Base-by-base conservation (phyloP, 2,329 filamentous ascomycete species). In the Magnaporthiopsis rhizophila region DNA sequence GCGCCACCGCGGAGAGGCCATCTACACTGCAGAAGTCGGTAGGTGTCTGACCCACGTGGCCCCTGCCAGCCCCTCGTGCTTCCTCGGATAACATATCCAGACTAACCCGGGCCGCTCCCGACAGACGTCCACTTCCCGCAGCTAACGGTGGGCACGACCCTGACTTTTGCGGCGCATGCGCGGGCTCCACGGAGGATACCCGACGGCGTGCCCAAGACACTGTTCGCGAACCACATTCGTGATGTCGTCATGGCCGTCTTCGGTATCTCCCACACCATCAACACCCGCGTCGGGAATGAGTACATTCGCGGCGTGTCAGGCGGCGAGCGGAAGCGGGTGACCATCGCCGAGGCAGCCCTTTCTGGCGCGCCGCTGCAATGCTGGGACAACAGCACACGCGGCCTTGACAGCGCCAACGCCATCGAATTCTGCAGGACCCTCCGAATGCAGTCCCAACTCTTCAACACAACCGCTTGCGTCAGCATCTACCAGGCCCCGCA, bases 1-100 rank as follows among this genome's bases (percentile, higher is more conserved):
- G 13, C 80, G 84, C 67, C 92, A 94, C 77, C 87, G 90, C 34
- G 91, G 91, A 68, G 91, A 96, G 76, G 90, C 90, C 67, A 93
- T 95, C 73, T 95, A 95, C 77, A 93, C 90, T 0, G 90, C 90
- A 65, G 91, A 95, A 74, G 88, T 91, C 38, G 60, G 60, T 62
- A 62, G 18, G 60, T 62, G 24, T 9, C 11, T 62, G 13, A 38
- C 60, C 38, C 50, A 28, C 24, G n/a, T 53, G 2, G 38, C 26
- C 15, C 8, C 5, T 50, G 13, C n/a, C 11, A n/a, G 24, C 9
- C 15, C 12, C 36, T 26, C 26, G 12, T 28, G 38, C 60, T 15
- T 28, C 24, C 34, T 38, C 3, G 12, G 32, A 18, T n/a, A 18
- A 12, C 13, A 38, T 45, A 30, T 34, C 6, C 12, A 9, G 21